Conservation (phyloP, 108 stramenopile genomes). For the Cyclotella cryptica region DNA sequence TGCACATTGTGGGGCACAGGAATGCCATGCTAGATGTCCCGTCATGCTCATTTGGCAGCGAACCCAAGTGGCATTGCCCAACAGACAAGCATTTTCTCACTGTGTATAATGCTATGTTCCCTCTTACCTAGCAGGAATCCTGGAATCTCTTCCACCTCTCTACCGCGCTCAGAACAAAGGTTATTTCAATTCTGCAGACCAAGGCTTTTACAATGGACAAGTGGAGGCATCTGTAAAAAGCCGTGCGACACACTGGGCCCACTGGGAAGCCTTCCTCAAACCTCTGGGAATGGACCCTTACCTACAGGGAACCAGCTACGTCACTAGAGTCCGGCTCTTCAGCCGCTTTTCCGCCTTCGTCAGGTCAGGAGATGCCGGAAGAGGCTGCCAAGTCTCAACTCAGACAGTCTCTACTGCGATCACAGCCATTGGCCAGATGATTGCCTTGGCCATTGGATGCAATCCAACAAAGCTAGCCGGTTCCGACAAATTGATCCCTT, state of each 20-base stretch:
- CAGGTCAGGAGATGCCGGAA: no score
- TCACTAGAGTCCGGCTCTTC: no score
- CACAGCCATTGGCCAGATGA: constrained; percentile 14
- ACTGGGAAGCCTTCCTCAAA: constrained; percentile 3
- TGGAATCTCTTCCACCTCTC: constrained; percentile 11
- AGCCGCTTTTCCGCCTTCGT: no score
- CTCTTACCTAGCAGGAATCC: constrained; percentile 1
- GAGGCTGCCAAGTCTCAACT: background rate
- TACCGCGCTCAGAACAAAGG: background rate
- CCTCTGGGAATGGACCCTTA: constrained; percentile 26
- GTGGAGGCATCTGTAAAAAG: constrained; percentile 1
- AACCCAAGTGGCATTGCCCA: no score
- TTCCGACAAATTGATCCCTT: background rate
- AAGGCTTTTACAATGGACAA: background rate
- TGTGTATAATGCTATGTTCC: constrained; percentile 5
- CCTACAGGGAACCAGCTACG: background rate
- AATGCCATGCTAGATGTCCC: background rate
- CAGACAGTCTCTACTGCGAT: background rate
- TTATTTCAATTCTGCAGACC: background rate
- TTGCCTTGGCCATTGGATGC: background rate
- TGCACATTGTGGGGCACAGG: background rate
- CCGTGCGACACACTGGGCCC: background rate
- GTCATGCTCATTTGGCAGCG: no score
- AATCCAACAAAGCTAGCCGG: background rate
- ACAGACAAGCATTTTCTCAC: background rate